A percentile compares a stretch with the other conserved stretches of the same genome.
phyloP scores from a whole-genome alignment of 2,329 filamentous ascomycete species.

The Ramichloridium luteum region DNA sequence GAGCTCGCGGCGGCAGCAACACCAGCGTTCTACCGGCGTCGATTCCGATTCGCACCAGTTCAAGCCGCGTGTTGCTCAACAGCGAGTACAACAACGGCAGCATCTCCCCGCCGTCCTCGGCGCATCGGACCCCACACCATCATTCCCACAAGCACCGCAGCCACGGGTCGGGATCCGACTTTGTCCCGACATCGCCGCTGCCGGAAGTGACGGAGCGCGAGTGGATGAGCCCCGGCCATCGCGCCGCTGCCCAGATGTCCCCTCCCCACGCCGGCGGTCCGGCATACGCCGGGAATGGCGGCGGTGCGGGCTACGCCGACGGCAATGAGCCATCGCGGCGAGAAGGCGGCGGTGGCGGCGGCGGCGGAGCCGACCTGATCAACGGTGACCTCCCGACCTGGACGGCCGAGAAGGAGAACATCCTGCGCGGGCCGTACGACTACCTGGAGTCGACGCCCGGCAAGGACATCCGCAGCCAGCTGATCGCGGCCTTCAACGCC shows the following conservation, averaged over 20 bases:
- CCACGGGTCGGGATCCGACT: conserved; percentile 12
- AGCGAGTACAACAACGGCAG: conserved; percentile 13
- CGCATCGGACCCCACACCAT: too few relatives aligned
- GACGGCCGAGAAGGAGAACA: conserved; percentile 63
- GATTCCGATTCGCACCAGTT: conserved; percentile 64
- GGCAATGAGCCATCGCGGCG: too few relatives aligned
- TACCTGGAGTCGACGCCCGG: conserved; percentile 69
- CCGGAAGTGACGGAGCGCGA: conserved; percentile 18
- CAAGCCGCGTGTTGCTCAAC: conserved; percentile 40
- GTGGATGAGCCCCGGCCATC: conserved; percentile 16
- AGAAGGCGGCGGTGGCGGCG: too few relatives aligned
- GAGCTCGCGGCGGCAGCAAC: conserved; percentile 4
- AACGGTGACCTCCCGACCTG: conserved; percentile 40
- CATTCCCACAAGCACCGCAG: too few relatives aligned
- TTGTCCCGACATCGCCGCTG: conserved; percentile 3
- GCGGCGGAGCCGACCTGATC: conserved; percentile 25
- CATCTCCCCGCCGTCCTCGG: background rate
- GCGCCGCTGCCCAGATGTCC: conserved; percentile 24
- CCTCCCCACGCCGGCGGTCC: conserved; percentile 14
- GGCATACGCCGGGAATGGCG: too few relatives aligned
- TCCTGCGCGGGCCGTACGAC: conserved; percentile 66
- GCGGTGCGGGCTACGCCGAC: too few relatives aligned
- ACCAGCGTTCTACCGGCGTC: conserved; percentile 18
- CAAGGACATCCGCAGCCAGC: conserved; percentile 70
- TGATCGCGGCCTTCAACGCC: conserved; percentile 69